Evolutionary conservation across 176 grass and related monocot species (phyloP).

Genomic region (Triticum dicoccoides): DNA sequence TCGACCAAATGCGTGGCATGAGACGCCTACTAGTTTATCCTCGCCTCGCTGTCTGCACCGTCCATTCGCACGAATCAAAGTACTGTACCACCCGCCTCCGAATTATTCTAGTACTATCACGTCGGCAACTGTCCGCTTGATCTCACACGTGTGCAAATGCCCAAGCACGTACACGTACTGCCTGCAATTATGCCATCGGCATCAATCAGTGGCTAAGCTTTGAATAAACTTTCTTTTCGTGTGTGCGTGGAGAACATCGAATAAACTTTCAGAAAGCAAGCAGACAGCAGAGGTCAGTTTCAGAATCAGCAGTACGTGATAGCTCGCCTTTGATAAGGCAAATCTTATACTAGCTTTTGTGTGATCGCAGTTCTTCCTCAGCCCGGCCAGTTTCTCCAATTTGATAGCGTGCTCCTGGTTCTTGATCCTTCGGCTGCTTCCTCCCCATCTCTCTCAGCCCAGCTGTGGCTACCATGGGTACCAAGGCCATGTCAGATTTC

Average conservation of each 20-base stretch:
- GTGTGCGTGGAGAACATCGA: not conserved
- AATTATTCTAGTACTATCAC: constrained; percentile 5
- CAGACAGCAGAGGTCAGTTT: not conserved
- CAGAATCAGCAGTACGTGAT: not conserved
- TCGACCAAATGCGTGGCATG: constrained; percentile 30
- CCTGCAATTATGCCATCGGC: not conserved
- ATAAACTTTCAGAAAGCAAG: constrained; percentile 11
- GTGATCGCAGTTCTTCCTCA: not conserved
- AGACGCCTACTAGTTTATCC: not conserved
- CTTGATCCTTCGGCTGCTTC: not conserved
- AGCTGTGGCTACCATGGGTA: constrained; percentile 18
- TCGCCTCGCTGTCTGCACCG: not conserved
- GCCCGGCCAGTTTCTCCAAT: not conserved
- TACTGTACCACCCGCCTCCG: not conserved
- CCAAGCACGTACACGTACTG: not conserved
- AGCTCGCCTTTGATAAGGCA: not conserved
- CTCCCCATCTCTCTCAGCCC: not conserved
- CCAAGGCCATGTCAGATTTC: constrained; percentile 32
- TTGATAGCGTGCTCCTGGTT: not conserved
- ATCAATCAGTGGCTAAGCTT: not conserved
- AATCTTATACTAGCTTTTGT: not conserved
- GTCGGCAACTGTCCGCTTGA: not conserved
- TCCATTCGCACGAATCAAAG: not conserved
- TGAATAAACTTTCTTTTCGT: not conserved
- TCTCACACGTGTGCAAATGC: not conserved